Base-by-base conservation (phyloP, 768 basidiomycete genomes). In the Naganishia friedmannii region DNA sequence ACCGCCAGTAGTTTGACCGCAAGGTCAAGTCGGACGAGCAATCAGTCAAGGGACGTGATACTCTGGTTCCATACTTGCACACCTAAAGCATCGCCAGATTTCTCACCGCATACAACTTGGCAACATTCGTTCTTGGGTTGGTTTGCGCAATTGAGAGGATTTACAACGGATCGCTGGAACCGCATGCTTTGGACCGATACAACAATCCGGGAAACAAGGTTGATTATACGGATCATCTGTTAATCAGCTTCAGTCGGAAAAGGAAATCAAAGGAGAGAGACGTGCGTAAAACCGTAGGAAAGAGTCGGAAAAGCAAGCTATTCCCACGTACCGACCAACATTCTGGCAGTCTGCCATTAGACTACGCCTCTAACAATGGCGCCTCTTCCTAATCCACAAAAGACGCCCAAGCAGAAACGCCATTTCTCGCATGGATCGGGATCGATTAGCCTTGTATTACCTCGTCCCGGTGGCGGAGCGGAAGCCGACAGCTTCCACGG, bases 331-430 rank as follows among this genome's bases (percentile, higher is more conserved):
- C 48, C 2, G 23, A 26, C 6, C 48, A 23, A 51, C 48, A n/a
- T 7, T n/a, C n/a, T 51, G 48, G 48, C 48, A 23, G 21, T 51
- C 23, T 51, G 23, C 48, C 48, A 51, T 3, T 51, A 51, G 23
- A 21, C 48, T 1, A n/a, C 48, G 48, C 48, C 48, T n/a, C 48
- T 15, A 51, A 51, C 17, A 21, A 63, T 63, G 60, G 60, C 60
- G 39, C 60, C 60, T 26, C 39, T 63, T 26, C 23, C 39, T 5
- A 46, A 28, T 45, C 42, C 39, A 29, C 60, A 63, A 26, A 63
- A 63, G 39, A 63, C 60, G 39, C 60, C 60, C 4, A 63, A 63
- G 29, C 60, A 63, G 42, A 42, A 63, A 26, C 37, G 60, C 26
- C 60, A 45, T 12, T 39, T 39, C 12, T 15, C 34, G 57, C 60